Base-by-base conservation (phyloP, 768 basidiomycete species). In the Ephemerocybe angulata region DNA sequence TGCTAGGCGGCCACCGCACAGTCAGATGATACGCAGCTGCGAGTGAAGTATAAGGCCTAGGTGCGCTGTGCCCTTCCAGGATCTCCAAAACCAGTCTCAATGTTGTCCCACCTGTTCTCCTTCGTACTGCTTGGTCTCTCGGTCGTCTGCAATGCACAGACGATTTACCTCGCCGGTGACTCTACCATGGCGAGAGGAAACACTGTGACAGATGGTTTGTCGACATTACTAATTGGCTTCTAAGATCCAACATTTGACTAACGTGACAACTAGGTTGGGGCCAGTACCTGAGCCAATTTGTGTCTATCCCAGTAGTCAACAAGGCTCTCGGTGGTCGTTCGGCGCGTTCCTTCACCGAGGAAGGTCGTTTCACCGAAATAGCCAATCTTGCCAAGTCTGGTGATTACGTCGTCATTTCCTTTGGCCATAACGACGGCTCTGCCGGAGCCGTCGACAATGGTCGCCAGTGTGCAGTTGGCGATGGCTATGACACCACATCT, bases 401-500 rank as follows among this genome's bases (percentile, higher is more conserved):
- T 12, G 75, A 76, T 54, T 75, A 71, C 62, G 76, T 75, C 19
- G 61, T 79, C 52, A 75, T 78, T 50, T 72, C 75, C 55, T 78
- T 81, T 47, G 79, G 78, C 2, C 79, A 80, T 58, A 81, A 80
- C 57, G 78, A 79, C 56, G 73, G 73, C 1, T 58, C 63, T n/a
- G 63, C 71, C 19, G 66, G 67, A 5, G 58, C 68, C 11, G 65
- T 68, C 11, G 76, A 78, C 56, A 76, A 77, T 58, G 76, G 76
- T 3, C 65, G 72, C 44, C 65, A 77, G 55, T 70, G 68, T 61
- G 75, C 75, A 3, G 67, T 72, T 22, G 76, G 76, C 33, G 73
- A 73, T 51, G 70, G 65, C 17, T 71, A 70, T 42, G 62, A 70
- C 38, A 70, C 68, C 1, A 76, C 73, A 4, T 40, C 69, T 1